Conservation (phyloP, 352 stramenopile genomes). For the Phytopythium oedochilum region DNA sequence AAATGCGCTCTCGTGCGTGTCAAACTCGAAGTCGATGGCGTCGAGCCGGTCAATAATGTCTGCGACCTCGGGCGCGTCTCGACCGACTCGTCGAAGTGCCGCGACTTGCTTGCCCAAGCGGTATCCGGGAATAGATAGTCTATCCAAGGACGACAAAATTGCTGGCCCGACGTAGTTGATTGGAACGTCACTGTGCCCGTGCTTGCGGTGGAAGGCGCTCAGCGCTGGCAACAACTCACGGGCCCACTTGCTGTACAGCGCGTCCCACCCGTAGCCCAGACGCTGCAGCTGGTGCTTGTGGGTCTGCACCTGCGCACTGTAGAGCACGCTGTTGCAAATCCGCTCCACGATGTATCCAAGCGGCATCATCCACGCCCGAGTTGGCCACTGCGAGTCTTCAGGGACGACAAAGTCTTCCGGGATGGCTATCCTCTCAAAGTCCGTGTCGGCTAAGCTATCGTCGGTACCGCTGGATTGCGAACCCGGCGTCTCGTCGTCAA, state of each 20-base stretch:
- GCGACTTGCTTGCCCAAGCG: slow-evolving; percentile 83
- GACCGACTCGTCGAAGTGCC: slow-evolving; percentile 44
- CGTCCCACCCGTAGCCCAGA: slow-evolving; percentile 52
- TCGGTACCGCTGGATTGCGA: neutral
- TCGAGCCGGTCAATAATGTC: slow-evolving; percentile 57
- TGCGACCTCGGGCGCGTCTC: slow-evolving; percentile 26
- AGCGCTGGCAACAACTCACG: slow-evolving; percentile 65
- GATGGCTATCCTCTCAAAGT: slow-evolving; percentile 25
- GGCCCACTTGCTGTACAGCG: slow-evolving; percentile 54
- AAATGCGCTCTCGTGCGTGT: slow-evolving; percentile 56
- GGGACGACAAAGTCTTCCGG: slow-evolving; percentile 53
- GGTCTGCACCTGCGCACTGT: slow-evolving; percentile 28
- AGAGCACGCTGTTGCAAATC: slow-evolving; percentile 39
- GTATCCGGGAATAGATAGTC: slow-evolving; percentile 25
- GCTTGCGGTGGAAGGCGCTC: slow-evolving; percentile 70
- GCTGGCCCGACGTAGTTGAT: slow-evolving; percentile 44
- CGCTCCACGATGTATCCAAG: slow-evolving; percentile 56
- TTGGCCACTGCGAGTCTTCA: slow-evolving; percentile 37
- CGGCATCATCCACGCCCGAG: slow-evolving; percentile 22
- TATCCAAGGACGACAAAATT: neutral
- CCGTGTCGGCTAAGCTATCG: neutral
- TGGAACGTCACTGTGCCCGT: slow-evolving; percentile 89
- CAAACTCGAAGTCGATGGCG: slow-evolving; percentile 64
- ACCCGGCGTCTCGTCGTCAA: neutral
- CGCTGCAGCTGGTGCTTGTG: slow-evolving; percentile 37